phyloP scores from a whole-genome alignment of 1,284 basidiomycete genomes.

The Pseudozyma tsukubaensis region DNA sequence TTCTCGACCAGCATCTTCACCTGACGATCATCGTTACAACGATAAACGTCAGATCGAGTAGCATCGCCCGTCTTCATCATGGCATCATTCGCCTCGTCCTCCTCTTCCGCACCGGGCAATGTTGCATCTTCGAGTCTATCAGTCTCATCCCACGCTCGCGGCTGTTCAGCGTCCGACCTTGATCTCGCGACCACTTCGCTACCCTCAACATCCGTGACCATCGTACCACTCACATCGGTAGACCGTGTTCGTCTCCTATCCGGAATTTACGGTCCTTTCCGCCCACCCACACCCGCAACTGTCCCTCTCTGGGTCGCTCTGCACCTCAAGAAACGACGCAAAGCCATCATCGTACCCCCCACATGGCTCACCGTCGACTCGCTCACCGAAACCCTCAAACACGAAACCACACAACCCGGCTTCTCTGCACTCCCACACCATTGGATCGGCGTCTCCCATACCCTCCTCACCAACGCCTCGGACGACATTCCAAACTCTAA shows the following conservation, averaged over 20 bases:
- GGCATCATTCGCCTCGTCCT: slow-evolving; percentile 17
- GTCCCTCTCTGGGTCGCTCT: slow-evolving; percentile 95
- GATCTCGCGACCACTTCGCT: slow-evolving; percentile 53
- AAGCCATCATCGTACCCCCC: slow-evolving; percentile 90
- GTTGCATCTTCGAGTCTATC: slow-evolving; percentile 22
- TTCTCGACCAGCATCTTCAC: not conserved
- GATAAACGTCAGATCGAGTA: not conserved
- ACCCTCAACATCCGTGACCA: slow-evolving; percentile 47
- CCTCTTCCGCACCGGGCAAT: slow-evolving; percentile 10
- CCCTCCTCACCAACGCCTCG: slow-evolving; percentile 72
- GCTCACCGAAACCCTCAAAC: slow-evolving; percentile 74
- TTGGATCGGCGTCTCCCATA: slow-evolving; percentile 43
- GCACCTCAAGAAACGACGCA: slow-evolving; percentile 91
- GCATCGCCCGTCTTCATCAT: slow-evolving; percentile 3
- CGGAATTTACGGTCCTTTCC: slow-evolving; percentile 82
- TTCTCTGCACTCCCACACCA: slow-evolving; percentile 70
- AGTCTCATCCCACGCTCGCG: slow-evolving; percentile 21
- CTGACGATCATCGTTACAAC: no score
- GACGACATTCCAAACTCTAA: slow-evolving; percentile 88
- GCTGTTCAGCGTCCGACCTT: slow-evolving; percentile 25
- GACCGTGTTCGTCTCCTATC: slow-evolving; percentile 63
- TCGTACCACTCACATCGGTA: slow-evolving; percentile 61
- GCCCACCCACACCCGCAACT: slow-evolving; percentile 82
- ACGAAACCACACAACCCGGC: slow-evolving; percentile 59
- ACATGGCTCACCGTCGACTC: slow-evolving; percentile 86